Evolutionary conservation across 1,284 basidiomycete genomes (phyloP).

Genomic region (Austroboletus novae-zelandiae): DNA sequence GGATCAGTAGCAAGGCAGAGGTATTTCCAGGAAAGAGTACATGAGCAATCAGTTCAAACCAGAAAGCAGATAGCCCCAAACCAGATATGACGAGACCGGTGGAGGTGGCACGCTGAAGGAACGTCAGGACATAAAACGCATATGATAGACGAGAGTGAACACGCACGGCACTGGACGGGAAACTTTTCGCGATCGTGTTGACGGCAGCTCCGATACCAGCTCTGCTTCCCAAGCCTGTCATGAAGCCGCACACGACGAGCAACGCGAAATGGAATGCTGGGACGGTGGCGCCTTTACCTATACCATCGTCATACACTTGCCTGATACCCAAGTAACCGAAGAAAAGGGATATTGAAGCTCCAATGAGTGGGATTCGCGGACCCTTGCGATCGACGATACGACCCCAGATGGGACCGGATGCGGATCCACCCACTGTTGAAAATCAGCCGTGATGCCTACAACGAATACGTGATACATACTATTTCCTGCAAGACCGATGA

Average conservation of each 20-base stretch:
- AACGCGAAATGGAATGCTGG: slow-evolving; percentile 34
- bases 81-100: slow-evolving; percentile 77
- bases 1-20: slow-evolving; percentile 64
- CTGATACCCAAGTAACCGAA: slow-evolving; percentile 68
- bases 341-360: slow-evolving; percentile 52
- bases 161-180: slow-evolving; percentile 50
- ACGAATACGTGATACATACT: slow-evolving; percentile 31
- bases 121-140: not conserved
- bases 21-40: slow-evolving; percentile 69
- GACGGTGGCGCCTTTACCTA: slow-evolving; percentile 24
- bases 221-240: slow-evolving; percentile 64
- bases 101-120: slow-evolving; percentile 60
- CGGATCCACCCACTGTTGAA: slow-evolving; percentile 56
- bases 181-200: slow-evolving; percentile 68
- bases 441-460: not conserved
- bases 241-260: slow-evolving; percentile 49
- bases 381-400: slow-evolving; percentile 64
- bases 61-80: slow-evolving; percentile 82
- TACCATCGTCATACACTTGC: slow-evolving; percentile 54
- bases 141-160: not conserved
- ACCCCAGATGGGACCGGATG: slow-evolving; percentile 66
- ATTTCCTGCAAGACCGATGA: slow-evolving; percentile 70
- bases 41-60: slow-evolving; percentile 71
- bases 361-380: slow-evolving; percentile 49
- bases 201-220: slow-evolving; percentile 54